A percentile compares a stretch with the other conserved stretches of the same genome.
These are phyloP conservation scores for Trichosanthes truncata DNA, from an alignment of 306 rosid genomes.

Conservation along the genomic window DNA sequence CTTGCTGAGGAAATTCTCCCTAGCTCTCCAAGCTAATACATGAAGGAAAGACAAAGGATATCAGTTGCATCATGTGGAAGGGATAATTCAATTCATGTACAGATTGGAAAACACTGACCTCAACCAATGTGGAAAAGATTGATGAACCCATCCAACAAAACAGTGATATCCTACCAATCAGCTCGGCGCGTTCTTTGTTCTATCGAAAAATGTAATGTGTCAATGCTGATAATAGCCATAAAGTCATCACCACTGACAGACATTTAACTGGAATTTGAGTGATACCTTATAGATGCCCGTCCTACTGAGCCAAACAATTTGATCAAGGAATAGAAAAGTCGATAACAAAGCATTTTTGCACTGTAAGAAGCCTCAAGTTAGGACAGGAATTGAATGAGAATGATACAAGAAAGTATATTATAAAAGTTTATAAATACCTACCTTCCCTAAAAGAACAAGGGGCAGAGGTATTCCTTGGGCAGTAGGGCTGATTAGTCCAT, in stretches of 20 bases:
- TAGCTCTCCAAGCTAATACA: conserved; percentile 73
- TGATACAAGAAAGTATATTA: background rate
- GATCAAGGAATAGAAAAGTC: conserved; percentile 91
- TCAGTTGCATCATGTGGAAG: background rate
- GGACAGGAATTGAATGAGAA: background rate
- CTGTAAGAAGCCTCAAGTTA: conserved; percentile 25
- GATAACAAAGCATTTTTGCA: conserved; percentile 82
- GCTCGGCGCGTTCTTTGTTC: conserved; percentile 80
- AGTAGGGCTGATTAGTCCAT: conserved; percentile 72
- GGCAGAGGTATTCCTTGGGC: conserved; percentile 79
- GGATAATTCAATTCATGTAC: background rate
- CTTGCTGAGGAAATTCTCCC: conserved; percentile 79
- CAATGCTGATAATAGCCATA: background rate
- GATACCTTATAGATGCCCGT: conserved; percentile 65
- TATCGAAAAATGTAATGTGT: conserved; percentile 4
- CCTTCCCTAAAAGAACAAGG: conserved; percentile 79
- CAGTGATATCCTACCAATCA: conserved; percentile 72
- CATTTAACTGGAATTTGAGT: background rate
- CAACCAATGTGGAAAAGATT: conserved; percentile 57
- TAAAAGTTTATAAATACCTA: conserved; percentile 10
- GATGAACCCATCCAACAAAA: conserved; percentile 95
- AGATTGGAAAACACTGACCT: conserved; percentile 47
- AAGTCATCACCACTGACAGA: background rate
- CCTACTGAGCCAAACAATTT: conserved; percentile 92
- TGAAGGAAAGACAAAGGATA: conserved; percentile 10